phyloP scores from a whole-genome alignment of 345 rosid species.

The Camelina laxa region DNA sequence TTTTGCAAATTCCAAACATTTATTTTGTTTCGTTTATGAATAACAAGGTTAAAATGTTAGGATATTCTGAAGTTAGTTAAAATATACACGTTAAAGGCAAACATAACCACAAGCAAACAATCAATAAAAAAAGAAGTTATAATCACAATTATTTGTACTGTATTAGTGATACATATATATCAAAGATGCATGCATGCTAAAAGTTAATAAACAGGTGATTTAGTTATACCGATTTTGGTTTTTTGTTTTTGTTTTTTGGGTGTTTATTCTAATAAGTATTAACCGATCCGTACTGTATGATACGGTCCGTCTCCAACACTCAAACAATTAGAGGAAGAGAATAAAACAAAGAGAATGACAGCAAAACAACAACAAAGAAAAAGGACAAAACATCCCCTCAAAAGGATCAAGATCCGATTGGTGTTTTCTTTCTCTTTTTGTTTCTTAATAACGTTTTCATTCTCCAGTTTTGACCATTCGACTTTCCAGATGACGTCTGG shows the following conservation, averaged over 20 bases:
- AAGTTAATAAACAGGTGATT: neutral
- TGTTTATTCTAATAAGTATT: neutral
- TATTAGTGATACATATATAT: neutral
- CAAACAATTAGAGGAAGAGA: slow-evolving; percentile 10
- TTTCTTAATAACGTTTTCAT: slow-evolving; percentile 21
- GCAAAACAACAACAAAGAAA: slow-evolving; percentile 8
- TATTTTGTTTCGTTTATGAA: neutral
- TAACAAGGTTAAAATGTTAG: neutral
- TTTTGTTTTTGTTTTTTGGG: neutral
- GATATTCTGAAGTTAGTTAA: neutral
- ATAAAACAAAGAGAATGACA: slow-evolving; percentile 42
- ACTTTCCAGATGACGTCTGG: slow-evolving; percentile 11
- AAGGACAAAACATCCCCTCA: slow-evolving; percentile 12
- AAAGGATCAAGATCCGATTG: slow-evolving; percentile 44
- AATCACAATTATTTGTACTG: neutral
- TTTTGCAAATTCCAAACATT: neutral
- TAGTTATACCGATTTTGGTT: neutral
- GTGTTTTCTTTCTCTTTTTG: neutral
- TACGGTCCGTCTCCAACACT: slow-evolving; percentile 40
- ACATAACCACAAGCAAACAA: neutral
- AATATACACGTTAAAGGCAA: neutral
- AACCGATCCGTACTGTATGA: slow-evolving; percentile 32
- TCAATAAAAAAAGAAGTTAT: neutral
- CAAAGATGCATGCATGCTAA: slow-evolving; percentile 3
- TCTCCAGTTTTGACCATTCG: slow-evolving; percentile 26